Percentiles rank a stretch among this genome's conserved stretches.
Evolutionary conservation across 2,329 filamentous ascomycete species (phyloP).

Genomic region (Cryphonectria nitschkei): DNA sequence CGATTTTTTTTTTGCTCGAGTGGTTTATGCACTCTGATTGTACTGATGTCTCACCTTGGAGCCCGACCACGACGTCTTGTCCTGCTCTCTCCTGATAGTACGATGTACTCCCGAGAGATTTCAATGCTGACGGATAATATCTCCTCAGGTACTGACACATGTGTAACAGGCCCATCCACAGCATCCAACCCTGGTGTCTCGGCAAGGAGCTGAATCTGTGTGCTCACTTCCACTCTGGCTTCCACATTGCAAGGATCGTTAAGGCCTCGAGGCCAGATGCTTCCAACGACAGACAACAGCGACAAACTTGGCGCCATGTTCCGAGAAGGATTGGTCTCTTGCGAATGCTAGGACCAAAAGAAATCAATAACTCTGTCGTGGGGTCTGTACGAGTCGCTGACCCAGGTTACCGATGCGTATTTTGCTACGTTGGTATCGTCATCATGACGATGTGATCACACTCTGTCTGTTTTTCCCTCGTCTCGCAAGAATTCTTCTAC

Average conservation of each 20-base stretch:
- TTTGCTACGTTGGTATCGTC: background rate
- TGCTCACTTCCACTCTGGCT: background rate
- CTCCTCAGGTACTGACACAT: background rate
- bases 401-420: background rate
- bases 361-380: background rate
- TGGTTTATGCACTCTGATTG: background rate
- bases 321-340: background rate
- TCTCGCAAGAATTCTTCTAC: background rate
- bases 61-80: background rate
- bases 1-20: background rate
- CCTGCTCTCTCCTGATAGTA: background rate
- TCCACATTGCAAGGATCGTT: background rate
- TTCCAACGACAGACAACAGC: background rate
- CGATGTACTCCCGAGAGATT: background rate
- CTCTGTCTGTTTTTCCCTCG: background rate
- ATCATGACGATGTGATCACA: background rate
- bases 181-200: background rate
- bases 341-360: background rate
- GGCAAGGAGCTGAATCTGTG: background rate
- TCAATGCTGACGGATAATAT: background rate
- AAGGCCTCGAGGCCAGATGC: background rate
- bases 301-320: background rate
- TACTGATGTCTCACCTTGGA: background rate
- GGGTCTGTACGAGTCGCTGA: background rate
- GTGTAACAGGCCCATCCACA: background rate